phyloP scores from a whole-genome alignment of 306 rosid species.

The Glycine soja region DNA sequence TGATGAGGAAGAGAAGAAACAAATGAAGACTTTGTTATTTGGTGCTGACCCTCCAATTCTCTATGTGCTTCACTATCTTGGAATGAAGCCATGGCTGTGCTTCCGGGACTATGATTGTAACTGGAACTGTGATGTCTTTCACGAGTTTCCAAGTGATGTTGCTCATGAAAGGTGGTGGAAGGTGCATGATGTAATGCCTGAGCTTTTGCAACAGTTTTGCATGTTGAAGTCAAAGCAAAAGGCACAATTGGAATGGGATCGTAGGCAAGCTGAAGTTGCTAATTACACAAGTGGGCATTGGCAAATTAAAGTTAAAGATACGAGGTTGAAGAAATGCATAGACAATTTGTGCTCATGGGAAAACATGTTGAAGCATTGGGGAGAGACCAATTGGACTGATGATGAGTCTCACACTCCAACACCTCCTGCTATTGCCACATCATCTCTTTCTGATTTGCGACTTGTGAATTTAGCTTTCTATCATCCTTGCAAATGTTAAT shows the following conservation, averaged over 20 bases:
- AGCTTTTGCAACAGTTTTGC: slow-evolving; percentile 23
- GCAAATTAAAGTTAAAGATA: slow-evolving; percentile 4
- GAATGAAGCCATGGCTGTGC: slow-evolving; percentile 75
- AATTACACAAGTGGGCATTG: slow-evolving; percentile 2
- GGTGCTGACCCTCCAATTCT: slow-evolving; percentile 67
- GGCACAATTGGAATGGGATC: slow-evolving; percentile 29
- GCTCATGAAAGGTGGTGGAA: slow-evolving; percentile 37
- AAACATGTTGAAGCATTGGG: slow-evolving; percentile 19
- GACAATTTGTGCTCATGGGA: slow-evolving; percentile 17
- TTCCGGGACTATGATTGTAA: slow-evolving; percentile 28
- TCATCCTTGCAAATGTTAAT: not conserved
- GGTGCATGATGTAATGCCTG: slow-evolving; percentile 24
- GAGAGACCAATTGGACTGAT: slow-evolving; percentile 18
- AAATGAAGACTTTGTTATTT: slow-evolving; percentile 60
- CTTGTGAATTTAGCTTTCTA: not conserved
- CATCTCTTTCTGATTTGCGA: not conserved
- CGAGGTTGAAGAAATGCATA: slow-evolving; percentile 22
- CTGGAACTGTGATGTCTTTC: no score
- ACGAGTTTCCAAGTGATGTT: no score
- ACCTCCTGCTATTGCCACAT: not conserved
- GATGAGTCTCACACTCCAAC: not conserved
- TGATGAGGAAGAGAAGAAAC: no score
- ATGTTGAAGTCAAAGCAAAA: slow-evolving; percentile 21
- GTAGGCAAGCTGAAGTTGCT: slow-evolving; percentile 12
- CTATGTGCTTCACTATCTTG: slow-evolving; percentile 73